Conservation (phyloP, 371 early-diverging fungal genomes). For the Phascolomyces articulosus region DNA sequence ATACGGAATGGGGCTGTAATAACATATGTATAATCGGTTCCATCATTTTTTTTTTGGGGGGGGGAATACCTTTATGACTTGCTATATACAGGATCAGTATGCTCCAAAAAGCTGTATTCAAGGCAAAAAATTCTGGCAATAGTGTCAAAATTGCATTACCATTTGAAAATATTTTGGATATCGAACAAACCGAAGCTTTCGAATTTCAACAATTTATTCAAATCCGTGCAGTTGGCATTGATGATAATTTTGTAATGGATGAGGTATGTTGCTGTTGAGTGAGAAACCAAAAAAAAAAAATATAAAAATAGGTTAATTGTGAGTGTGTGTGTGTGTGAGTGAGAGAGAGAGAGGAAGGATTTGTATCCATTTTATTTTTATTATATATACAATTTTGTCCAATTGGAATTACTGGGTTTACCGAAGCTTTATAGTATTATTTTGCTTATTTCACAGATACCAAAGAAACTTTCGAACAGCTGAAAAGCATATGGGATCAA, state of each 20-base stretch:
- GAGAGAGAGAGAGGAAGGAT: too few species aligned
- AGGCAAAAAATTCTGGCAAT: slow-evolving; percentile 64
- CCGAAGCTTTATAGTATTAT: slow-evolving; percentile 52
- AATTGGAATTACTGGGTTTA: not conserved
- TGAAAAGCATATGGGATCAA: slow-evolving; percentile 36
- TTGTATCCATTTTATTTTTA: not conserved
- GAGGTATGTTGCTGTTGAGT: slow-evolving; percentile 51
- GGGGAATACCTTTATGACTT: too few species aligned
- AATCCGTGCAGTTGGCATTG: slow-evolving; percentile 62
- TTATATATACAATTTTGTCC: not conserved
- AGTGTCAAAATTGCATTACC: slow-evolving; percentile 67
- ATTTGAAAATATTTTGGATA: slow-evolving; percentile 59
- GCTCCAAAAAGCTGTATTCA: slow-evolving; percentile 66
- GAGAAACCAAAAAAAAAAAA: too few species aligned
- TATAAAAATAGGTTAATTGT: too few species aligned
- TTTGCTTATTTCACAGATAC: slow-evolving; percentile 72
- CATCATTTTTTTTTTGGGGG: too few species aligned
- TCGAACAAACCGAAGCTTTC: slow-evolving; percentile 60
- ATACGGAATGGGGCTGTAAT: too few species aligned
- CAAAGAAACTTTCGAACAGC: slow-evolving; percentile 34
- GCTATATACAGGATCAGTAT: slow-evolving; percentile 64
- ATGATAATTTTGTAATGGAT: slow-evolving; percentile 64
- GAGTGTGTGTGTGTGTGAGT: too few species aligned
- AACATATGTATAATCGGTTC: too few species aligned
- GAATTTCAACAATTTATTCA: slow-evolving; percentile 64